These are phyloP conservation scores for Penicillium sp. DNA, from an alignment of 2,329 filamentous ascomycete species.

Conservation along the genomic window DNA sequence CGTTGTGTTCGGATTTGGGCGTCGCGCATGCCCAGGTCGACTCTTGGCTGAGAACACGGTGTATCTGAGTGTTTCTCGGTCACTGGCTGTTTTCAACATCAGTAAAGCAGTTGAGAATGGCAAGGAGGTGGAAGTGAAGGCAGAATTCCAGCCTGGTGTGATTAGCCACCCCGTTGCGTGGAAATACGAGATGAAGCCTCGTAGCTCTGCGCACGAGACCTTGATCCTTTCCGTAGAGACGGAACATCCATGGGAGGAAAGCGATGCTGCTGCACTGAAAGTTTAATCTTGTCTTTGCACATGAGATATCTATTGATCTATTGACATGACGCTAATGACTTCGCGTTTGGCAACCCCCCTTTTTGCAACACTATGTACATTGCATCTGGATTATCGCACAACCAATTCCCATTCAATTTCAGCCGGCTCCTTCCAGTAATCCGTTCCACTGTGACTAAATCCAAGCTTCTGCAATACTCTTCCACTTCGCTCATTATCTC, in stretches of 20 bases:
- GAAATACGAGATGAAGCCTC: constrained; percentile 2
- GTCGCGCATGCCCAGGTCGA: constrained; percentile 45
- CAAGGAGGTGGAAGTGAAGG: constrained; percentile 34
- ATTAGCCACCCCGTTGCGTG: constrained; percentile 30
- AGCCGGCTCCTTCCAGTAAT: constrained; percentile 25
- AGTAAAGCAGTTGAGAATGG: constrained; percentile 40
- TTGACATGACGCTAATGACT: not conserved
- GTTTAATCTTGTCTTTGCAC: not conserved
- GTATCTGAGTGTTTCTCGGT: constrained; percentile 45
- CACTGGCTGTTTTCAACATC: constrained; percentile 51
- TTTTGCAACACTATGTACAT: not conserved
- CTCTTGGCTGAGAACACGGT: constrained; percentile 45
- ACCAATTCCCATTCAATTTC: constrained; percentile 21
- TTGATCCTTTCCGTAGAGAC: constrained; percentile 2
- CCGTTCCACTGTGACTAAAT: constrained; percentile 19
- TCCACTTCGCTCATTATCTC: constrained; percentile 23
- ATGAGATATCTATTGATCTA: too few relatives aligned
- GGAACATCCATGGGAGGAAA: constrained; percentile 1
- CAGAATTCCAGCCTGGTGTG: constrained; percentile 38
- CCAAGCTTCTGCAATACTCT: constrained; percentile 24
- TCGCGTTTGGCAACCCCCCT: not conserved
- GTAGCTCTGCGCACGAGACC: not conserved
- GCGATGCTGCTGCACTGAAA: not conserved
- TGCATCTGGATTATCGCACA: not conserved
- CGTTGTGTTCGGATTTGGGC: constrained; percentile 39